Evolutionary conservation across 768 basidiomycete genomes (phyloP).

Genomic region (Asterophora lycoperdoides): DNA sequence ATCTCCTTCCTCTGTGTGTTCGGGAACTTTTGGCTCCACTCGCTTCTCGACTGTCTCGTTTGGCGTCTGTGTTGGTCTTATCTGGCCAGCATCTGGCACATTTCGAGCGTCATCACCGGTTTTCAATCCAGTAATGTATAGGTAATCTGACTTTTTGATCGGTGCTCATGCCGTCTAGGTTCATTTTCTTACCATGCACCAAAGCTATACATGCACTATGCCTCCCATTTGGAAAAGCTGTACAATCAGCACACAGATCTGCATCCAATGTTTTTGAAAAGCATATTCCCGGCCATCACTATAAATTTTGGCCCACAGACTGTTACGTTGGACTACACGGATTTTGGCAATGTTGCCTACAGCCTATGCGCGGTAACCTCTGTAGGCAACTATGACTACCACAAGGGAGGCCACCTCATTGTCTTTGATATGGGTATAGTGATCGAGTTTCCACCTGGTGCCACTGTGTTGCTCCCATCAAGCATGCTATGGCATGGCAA

Average conservation of each 20-base stretch:
- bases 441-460: background rate
- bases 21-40: too few species aligned
- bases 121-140: too few species aligned
- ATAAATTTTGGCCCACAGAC: background rate
- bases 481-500: background rate
- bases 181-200: background rate
- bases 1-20: too few species aligned
- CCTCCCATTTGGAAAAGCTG: background rate
- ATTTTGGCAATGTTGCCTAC: background rate
- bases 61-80: too few species aligned
- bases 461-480: background rate
- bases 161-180: too few species aligned
- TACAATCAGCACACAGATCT: background rate
- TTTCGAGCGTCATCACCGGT: too few species aligned
- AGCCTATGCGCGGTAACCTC: background rate
- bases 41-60: too few species aligned
- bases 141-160: too few species aligned
- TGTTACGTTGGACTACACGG: background rate
- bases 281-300: background rate
- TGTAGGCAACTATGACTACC: background rate
- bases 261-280: background rate
- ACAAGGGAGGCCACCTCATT: background rate
- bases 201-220: background rate
- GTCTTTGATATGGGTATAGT: background rate
- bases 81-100: too few species aligned